These are phyloP conservation scores for Suillus spraguei DNA, from an alignment of 768 basidiomycete species.

Conservation along the genomic window DNA sequence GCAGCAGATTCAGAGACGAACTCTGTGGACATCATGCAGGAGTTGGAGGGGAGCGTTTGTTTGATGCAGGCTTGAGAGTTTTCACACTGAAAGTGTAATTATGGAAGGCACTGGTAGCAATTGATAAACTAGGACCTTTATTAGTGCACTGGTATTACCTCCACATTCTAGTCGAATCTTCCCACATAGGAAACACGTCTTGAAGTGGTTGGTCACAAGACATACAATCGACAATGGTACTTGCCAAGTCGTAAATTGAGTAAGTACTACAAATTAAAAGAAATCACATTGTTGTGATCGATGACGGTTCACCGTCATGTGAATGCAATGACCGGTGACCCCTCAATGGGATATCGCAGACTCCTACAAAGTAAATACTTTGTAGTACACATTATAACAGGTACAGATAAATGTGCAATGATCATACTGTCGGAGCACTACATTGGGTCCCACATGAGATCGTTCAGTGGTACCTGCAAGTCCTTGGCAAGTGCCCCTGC, in stretches of 20 bases:
- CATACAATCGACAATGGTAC: too few relatives aligned
- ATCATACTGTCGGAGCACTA: constrained; percentile 8
- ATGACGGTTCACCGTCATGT: too few relatives aligned
- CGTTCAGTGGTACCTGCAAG: constrained; percentile 59
- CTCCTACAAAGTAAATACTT: not conserved
- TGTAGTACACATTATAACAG: not conserved
- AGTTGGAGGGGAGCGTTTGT: constrained; percentile 13
- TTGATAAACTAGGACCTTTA: not conserved
- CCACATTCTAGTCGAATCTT: not conserved
- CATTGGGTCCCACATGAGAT: constrained; percentile 67
- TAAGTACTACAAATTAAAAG: too few relatives aligned
- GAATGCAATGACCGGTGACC: too few relatives aligned
- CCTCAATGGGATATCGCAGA: not conserved
- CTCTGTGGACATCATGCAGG: constrained; percentile 23
- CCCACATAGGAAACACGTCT: not conserved
- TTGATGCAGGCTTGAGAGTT: constrained; percentile 20
- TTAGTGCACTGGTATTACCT: not conserved
- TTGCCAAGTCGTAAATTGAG: too few relatives aligned
- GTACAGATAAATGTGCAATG: not conserved
- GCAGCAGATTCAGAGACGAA: constrained; percentile 16
- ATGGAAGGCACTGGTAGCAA: not conserved
- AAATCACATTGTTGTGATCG: too few relatives aligned
- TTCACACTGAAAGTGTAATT: constrained; percentile 5
- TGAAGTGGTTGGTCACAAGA: too few relatives aligned
- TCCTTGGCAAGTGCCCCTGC: constrained; percentile 59